phyloP scores from a whole-genome alignment of 306 rosid species.

The Myrica gale region DNA sequence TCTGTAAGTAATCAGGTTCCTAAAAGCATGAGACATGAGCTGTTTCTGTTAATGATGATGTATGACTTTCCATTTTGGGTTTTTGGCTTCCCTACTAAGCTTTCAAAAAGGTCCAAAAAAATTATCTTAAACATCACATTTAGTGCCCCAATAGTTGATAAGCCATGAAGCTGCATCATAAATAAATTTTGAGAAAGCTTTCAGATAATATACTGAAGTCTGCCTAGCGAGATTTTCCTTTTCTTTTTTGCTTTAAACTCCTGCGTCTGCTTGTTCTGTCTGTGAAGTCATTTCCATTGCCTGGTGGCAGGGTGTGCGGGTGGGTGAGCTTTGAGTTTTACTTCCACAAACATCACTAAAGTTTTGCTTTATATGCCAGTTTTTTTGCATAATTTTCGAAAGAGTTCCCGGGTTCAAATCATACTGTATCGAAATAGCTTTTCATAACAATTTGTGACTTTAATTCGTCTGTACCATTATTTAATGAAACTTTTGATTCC shows the following conservation, averaged over 20 bases:
- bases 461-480: background rate
- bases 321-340: no score
- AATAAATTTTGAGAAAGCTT: background rate
- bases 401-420: background rate
- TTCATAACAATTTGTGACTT: background rate
- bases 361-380: background rate
- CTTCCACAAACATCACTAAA: background rate
- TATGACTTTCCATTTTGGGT: background rate
- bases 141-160: background rate
- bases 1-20: constrained; percentile 52
- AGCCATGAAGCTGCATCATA: background rate
- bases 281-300: background rate
- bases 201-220: background rate
- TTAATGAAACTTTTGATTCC: constrained; percentile 28
- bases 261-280: background rate
- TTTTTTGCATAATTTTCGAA: background rate
- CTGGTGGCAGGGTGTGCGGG: background rate
- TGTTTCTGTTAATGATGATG: background rate
- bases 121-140: background rate
- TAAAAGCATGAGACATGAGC: background rate
- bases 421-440: background rate
- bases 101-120: background rate
- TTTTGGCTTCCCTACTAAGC: background rate
- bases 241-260: no score
- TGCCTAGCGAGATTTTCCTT: background rate